Evolutionary conservation across 2,329 filamentous ascomycete genomes (phyloP), one percentile per base, ranked within the genome.

Genomic region (Aspergillus carbonarius): DNA sequence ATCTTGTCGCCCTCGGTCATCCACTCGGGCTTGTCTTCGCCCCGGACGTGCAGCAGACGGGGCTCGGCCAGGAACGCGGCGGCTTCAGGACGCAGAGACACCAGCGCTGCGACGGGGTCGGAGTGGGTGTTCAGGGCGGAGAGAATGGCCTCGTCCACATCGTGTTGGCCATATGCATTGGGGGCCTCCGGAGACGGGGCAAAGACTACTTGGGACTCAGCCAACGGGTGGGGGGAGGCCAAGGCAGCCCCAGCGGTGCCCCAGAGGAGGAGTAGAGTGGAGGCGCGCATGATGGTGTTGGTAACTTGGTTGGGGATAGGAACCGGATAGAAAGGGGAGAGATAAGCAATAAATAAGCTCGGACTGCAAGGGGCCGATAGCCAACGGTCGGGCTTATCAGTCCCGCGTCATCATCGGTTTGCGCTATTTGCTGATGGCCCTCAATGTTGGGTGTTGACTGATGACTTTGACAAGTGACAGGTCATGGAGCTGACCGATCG

Each of bases 1-100:
- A 54, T 15, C 51, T 54, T 54, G 27, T 54, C 51, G 25, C 51
- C 51, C 30, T 54, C 51, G 17, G 51, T 54, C 51, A 54, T 54
- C 51, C 51, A 54, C 20, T 54, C 32, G 37, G 51, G 25, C 23
- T 34, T 39, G 9, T 37, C 8, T 32, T 44, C 51, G 12, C 51
- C 51, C 3, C 51, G 17, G 39, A 54, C 27, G 17, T 54, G 51
- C 37, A 54, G 4, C 5, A 54, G 37, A 13, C 51, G 51, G 10
- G 51, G 51, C n/a, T 44, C 23, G 25, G 51, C 51, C 3, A 54
- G 39, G 8, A 54, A 30, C 3, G 39, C 27, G 12, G 51, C 51
- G 5, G 18, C 32, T 5, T 34, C 37, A 2, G 51, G 51, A 32
- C 25, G n/a, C 25, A 54, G 12, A 5, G 37, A 42, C n/a, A 44